phyloP scores from a whole-genome alignment of 176 grass and related monocot genomes.

The Areca catechu region DNA sequence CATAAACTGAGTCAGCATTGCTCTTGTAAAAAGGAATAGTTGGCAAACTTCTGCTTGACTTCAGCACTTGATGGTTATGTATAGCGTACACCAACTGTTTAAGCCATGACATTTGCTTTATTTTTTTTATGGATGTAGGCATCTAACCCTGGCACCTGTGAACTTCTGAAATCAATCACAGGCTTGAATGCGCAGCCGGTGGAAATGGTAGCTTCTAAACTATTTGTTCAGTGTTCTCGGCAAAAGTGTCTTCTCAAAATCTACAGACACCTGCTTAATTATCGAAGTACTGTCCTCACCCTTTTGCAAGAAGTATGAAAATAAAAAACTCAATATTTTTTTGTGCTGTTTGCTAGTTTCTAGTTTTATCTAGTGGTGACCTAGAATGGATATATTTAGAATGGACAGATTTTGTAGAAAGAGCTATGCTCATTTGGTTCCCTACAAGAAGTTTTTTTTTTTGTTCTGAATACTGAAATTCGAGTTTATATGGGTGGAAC shows the following conservation, averaged over 20 bases:
- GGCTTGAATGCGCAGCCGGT: slow-evolving; percentile 88
- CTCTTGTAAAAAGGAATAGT: no score
- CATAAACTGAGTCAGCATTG: no score
- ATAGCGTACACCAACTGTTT: no score
- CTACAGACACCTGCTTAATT: slow-evolving; percentile 94
- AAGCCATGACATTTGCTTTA: not conserved
- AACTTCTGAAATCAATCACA: slow-evolving; percentile 92
- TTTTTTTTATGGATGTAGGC: slow-evolving; percentile 54
- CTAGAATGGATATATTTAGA: no score
- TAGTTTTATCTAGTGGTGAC: no score
- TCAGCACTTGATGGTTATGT: no score
- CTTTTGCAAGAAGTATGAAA: slow-evolving; percentile 23
- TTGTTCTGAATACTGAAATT: no score
- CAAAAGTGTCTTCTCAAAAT: slow-evolving; percentile 93
- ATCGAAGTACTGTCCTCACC: slow-evolving; percentile 57
- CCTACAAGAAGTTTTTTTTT: no score
- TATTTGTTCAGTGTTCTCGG: slow-evolving; percentile 96
- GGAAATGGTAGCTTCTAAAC: slow-evolving; percentile 92
- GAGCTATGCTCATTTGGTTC: no score
- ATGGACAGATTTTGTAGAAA: no score
- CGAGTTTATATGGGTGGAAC: no score
- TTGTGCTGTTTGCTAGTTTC: slow-evolving; percentile 18
- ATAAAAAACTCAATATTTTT: slow-evolving; percentile 1
- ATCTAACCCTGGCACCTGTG: slow-evolving; percentile 62
- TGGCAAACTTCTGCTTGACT: no score